Evolutionary conservation across 2,329 filamentous ascomycete genomes (phyloP), one percentile per base, ranked within the genome.

Genomic region (Tolypocladium album): DNA sequence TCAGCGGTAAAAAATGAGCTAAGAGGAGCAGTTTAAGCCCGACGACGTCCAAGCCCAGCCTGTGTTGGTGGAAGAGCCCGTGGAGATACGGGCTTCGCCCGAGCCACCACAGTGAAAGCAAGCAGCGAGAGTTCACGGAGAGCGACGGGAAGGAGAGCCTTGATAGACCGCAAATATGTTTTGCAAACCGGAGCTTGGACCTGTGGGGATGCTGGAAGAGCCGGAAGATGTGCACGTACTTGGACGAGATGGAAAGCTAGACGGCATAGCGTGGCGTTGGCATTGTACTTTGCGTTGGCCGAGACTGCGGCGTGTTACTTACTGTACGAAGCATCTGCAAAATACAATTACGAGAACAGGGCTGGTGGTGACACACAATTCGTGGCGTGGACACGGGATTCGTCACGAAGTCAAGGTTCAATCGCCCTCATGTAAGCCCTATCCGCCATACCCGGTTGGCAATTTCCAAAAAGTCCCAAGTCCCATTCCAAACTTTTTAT

Each of bases 251-350:
- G 20, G 50, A 13, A 55, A 2, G 15, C 34, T 38, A 34, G 38
- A 56, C 42, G 64, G 67, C 70, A 73, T 73, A 72, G 71, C 71
- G 71, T 59, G 70, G 70, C 70, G 70, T 72, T 68, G 66, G 64
- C 61, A 63, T 62, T 53, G 62, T 64, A 59, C 61, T 55, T 20
- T n/a, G 36, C 50, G 31, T 55, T 55, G 11, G 20, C 17, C 3
- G 50, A 38, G 50, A 31, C 6, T 22, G 31, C 31, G 27, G 27
- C 27, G 27, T 31, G 22, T 22, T 31, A 4, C 27, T 31, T 36
- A n/a, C 31, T 22, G 50, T 55, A 31, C 47, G 47, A 31, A 50
- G 47, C 24, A 22, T 34, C 13, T 53, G 31, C 17, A 36, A n/a
- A 36, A 22, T 55, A 15, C 20, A 55, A n/a, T 8, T 38, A 3